Conservation (phyloP, 306 rosid genomes). For the Trichosanthes cucumerina region DNA sequence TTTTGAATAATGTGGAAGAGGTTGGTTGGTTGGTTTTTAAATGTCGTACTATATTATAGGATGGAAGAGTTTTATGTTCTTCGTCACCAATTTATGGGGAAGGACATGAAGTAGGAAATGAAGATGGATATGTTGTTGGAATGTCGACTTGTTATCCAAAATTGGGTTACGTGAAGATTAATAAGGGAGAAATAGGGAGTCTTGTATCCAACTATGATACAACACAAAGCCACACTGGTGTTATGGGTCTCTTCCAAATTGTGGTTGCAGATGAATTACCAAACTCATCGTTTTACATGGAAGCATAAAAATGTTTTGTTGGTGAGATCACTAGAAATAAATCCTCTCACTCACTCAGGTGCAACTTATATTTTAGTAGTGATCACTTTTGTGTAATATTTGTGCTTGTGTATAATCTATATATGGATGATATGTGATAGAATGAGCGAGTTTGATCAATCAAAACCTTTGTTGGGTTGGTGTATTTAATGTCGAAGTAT, state of each 20-base stretch:
- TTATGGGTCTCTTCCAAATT: constrained; percentile 66
- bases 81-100: constrained; percentile 61
- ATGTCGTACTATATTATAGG: no score
- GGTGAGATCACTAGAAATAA: not conserved
- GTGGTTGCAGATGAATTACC: constrained; percentile 56
- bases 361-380: no score
- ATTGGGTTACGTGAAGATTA: constrained; percentile 50
- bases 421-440: no score
- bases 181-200: constrained; percentile 41
- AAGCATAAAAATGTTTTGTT: not conserved
- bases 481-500: no score
- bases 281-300: constrained; percentile 10
- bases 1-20: no score
- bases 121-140: constrained; percentile 58
- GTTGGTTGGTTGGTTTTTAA: no score
- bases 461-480: no score
- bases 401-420: no score
- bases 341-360: not conserved
- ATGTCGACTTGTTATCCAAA: constrained; percentile 72
- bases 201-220: constrained; percentile 40
- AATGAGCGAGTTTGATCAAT: no score
- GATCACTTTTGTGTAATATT: no score
- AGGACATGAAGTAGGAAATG: constrained; percentile 63
- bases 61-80: constrained; percentile 57
- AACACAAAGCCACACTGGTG: constrained; percentile 43